phyloP scores from a whole-genome alignment of 2,329 filamentous ascomycete genomes.

The Colletotrichum phormii region DNA sequence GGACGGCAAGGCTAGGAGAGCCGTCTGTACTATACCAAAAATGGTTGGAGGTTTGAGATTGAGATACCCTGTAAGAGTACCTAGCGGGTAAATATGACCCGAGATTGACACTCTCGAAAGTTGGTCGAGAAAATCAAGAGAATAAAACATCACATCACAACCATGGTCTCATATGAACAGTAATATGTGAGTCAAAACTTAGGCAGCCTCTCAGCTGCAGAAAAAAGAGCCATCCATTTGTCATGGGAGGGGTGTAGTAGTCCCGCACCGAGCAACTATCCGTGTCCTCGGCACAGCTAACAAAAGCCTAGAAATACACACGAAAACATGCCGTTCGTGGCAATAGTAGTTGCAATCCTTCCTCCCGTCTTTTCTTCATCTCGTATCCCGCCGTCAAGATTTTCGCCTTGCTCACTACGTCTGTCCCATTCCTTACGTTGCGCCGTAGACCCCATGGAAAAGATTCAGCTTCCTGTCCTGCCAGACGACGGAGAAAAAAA shows the following conservation, averaged over 20 bases:
- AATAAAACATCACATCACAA: not conserved
- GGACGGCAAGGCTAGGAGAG: not conserved
- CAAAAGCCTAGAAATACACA: constrained; percentile 32
- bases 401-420: not conserved
- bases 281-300: not conserved
- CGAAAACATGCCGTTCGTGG: constrained; percentile 16
- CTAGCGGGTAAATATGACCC: not conserved
- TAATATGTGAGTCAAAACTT: not conserved
- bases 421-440: constrained; percentile 14
- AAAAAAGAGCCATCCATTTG: constrained; percentile 22
- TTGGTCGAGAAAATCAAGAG: not conserved
- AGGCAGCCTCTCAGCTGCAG: constrained; percentile 18
- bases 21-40: constrained; percentile 13
- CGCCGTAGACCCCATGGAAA: constrained; percentile 15
- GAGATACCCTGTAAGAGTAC: constrained; percentile 34
- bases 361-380: constrained; percentile 10
- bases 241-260: constrained; percentile 21
- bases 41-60: not conserved
- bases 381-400: not conserved
- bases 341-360: not conserved
- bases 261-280: constrained; percentile 8
- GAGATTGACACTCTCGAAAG: not conserved
- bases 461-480: not conserved
- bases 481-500: not conserved
- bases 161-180: not conserved